phyloP scores from a whole-genome alignment of 805 yeast species.

The Yarrowia alimentaria region DNA sequence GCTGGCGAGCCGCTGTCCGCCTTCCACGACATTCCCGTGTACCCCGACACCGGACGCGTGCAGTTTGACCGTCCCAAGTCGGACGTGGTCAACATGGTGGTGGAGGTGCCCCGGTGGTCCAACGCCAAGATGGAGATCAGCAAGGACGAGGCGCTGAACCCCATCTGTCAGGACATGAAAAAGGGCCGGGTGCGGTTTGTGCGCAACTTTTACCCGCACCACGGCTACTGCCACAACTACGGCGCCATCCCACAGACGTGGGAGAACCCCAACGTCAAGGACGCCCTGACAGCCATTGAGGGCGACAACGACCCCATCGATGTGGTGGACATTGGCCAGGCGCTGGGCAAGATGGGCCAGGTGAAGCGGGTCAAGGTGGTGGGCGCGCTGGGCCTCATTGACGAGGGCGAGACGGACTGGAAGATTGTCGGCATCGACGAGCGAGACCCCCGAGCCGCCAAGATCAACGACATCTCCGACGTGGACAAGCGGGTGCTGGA shows the following conservation, averaged over 20 bases:
- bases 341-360: slow-evolving; percentile 57
- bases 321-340: slow-evolving; percentile 82
- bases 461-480: slow-evolving; percentile 63
- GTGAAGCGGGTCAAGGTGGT: slow-evolving; percentile 86
- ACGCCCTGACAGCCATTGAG: slow-evolving; percentile 48
- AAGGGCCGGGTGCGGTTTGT: slow-evolving; percentile 75
- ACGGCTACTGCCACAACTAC: slow-evolving; percentile 83
- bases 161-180: slow-evolving; percentile 76
- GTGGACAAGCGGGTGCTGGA: slow-evolving; percentile 75
- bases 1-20: slow-evolving; percentile 67
- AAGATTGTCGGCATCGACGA: slow-evolving; percentile 71
- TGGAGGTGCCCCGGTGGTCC: slow-evolving; percentile 91
- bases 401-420: slow-evolving; percentile 98
- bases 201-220: slow-evolving; percentile 74
- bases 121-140: slow-evolving; percentile 81
- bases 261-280: slow-evolving; percentile 80
- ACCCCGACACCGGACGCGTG: slow-evolving; percentile 76
- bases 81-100: slow-evolving; percentile 67
- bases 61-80: slow-evolving; percentile 4
- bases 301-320: slow-evolving; percentile 98
- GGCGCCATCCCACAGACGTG: slow-evolving; percentile 69
- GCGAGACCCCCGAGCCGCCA: slow-evolving; percentile 61
- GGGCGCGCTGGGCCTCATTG: slow-evolving; percentile 92
- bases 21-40: slow-evolving; percentile 78
- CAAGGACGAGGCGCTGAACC: slow-evolving; percentile 58